Base-by-base conservation (phyloP, 2,329 filamentous ascomycete species). In the Thielaviopsis euricoi region DNA sequence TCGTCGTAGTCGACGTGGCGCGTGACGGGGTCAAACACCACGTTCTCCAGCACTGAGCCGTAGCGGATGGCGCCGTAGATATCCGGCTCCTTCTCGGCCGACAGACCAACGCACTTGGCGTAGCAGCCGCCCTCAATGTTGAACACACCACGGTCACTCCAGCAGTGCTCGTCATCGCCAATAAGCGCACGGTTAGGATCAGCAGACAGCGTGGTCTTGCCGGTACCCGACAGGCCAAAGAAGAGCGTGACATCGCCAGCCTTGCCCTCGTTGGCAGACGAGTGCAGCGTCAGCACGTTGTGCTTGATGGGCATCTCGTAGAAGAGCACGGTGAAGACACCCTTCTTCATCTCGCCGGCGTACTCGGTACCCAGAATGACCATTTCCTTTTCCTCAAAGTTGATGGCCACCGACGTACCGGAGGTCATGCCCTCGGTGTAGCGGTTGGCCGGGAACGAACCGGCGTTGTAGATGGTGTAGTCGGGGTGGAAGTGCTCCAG, bases 301-400 rank as follows among this genome's bases (percentile, higher is more conserved):
- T 98, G 93, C 83, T 96, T 96, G 70, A 98, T 88, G 62, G 93
- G 93, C 90, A 97, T 98, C 79, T 98, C 93, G 79, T 97, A 98
- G 82, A 95, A 98, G 71, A 98, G 84, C 55, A 98, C 89, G 53
- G 93, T 98, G 81, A 98, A 98, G 73, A 98, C 82, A 66, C 93
- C 90, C 79, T 95, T 95, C 79, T 95, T 95, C 87, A 93, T 91
- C 76, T 91, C 87, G 67, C 91, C 91, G 59, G 93, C 93, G 69
- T 98, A 98, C 77, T 98, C 93, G 40, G 93, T 98, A 71, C 93
- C 93, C 59, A 98, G 84, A 71, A 98, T 98, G 65, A 98, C 93
- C 93, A 98, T 98, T 81, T 98, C 93, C 85, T 95, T 96, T 70
- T 96, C 90, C 69, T 86, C 87, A 67, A 98, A 98, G 83, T 98